Evolutionary conservation across 2,329 filamentous ascomycete genomes (phyloP), one percentile per base, ranked within the genome.

Genomic region (Simplicillium aogashimaense): DNA sequence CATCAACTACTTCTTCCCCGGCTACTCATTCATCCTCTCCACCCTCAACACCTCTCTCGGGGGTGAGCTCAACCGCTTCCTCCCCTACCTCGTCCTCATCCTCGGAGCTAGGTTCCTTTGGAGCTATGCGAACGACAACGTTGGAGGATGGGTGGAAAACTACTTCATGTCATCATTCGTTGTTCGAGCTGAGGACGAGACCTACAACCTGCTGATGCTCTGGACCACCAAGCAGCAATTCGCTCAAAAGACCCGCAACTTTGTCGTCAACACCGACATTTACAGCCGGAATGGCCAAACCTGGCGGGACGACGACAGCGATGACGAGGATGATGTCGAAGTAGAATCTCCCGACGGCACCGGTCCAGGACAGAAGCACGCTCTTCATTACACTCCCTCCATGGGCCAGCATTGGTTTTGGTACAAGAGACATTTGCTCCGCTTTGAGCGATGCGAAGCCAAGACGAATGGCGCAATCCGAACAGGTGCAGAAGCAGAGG

Each of bases 181-280:
- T 48, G 74, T 86, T 31, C 71, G 78, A 35, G 70, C 75, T 20
- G 79, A 85, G 42, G 82, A 86, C 49, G 81, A 86, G 54, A 75
- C 83, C 42, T 86, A 83, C 63, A 80, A 80, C 52, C 82, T 83
- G 51, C 52, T 85, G 32, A 83, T 85, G 78, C 69, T 67, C 18
- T 86, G 81, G 81, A 69, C 85, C 3, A 69, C 79, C 2, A 59
- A 65, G 29, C 81, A 86, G 56, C 56, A 61, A 3, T 83, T 84
- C 47, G 68, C 77, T 15, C 68, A 72, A 44, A 61, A 64, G 5
- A 74, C 78, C 0, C 74, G 76, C 12, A 69, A 70, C 35, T 81
- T 83, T 47, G 68, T 84, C 10, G 81, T 76, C 32, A 81, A 80
- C 51, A 81, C 78, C 6, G 74, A 73, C 49, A 53, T 79, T 29